Evolutionary conservation across 2,329 filamentous ascomycete genomes (phyloP).

Genomic region (Phaeosphaeriaceae sp.): DNA sequence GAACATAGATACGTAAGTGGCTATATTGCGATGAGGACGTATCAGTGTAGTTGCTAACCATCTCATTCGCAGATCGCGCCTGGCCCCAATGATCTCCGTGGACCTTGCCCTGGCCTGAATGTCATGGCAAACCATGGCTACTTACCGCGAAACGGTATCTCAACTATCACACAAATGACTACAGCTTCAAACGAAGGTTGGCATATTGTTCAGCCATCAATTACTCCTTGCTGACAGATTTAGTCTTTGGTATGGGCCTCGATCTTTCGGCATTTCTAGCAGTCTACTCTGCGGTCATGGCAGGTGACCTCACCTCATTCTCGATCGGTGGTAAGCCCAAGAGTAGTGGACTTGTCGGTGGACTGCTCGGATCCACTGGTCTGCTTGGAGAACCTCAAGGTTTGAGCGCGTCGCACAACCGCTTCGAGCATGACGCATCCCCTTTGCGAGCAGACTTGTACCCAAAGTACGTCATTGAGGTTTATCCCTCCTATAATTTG

Average conservation of each 20-base stretch:
- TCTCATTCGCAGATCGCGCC: background rate
- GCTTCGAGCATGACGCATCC: background rate
- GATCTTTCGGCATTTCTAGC: background rate
- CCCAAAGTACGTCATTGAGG: background rate
- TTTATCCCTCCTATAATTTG: background rate
- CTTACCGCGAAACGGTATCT: background rate
- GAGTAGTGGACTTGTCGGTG: background rate
- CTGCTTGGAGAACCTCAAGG: background rate
- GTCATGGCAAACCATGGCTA: background rate
- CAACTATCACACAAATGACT: background rate
- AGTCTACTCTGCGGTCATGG: background rate
- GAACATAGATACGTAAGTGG: slow-evolving; percentile 16
- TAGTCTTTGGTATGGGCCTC: background rate
- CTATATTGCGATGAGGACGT: background rate
- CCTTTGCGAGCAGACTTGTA: background rate
- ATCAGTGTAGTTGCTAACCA: background rate
- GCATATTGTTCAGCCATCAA: background rate
- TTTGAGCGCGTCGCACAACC: background rate
- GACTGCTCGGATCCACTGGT: background rate
- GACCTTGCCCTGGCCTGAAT: background rate
- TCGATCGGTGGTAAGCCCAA: background rate
- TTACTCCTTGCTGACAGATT: background rate
- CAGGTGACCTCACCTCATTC: background rate
- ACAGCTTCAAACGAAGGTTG: background rate
- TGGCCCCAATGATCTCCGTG: background rate